Evolutionary conservation across 2,329 filamentous ascomycete genomes (phyloP), one percentile per base, ranked within the genome.

Genomic region (Phialophora tarda): DNA sequence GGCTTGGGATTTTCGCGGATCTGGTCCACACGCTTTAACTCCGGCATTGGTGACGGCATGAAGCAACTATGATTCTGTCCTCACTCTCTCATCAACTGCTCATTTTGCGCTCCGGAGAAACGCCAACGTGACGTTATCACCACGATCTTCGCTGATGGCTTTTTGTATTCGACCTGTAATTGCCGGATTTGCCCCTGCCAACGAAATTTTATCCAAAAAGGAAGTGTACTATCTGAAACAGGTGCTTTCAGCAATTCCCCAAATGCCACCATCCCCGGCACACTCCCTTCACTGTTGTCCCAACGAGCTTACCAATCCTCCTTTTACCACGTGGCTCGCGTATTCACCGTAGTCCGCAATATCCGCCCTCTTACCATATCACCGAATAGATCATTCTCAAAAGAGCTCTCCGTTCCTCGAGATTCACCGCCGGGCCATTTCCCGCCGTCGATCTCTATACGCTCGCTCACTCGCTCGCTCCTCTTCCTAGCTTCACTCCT

Each of bases 291-390:
- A 44, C 6, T 8, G 17, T 44, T n/a, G 38, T 44, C 38, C 38
- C 38, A 44, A 44, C 38, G 50, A 24, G 59, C 59, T 61, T 61
- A 61, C 32, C 50, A 61, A 61, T 61, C 59, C 57, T 3, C 32
- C 24, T 14, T 14, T 26, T 28, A 24, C 17, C 57, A 59, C 57
- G 57, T 59, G 57, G 48, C n/a, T 51, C n/a, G 44, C 57, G 14
- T 41, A 5, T 47, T 24, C 56, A 48, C 50, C 21, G 59, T 38
- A 26, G 8, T 61, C 59, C 59, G 21, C 48, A 61, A 54, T 54
- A 41, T 59, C 57, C 44, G 57, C 24, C 12, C 30, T 41, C 34
- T 21, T 4, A 26, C 32, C 10, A 26, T 14, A 11, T 24, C 57
- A 34, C 28, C 14, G 24, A 34, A 32, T 59, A 4, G 32, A 51